Evolutionary conservation across 768 basidiomycete species (phyloP).

Genomic region (Calocera viscosa): DNA sequence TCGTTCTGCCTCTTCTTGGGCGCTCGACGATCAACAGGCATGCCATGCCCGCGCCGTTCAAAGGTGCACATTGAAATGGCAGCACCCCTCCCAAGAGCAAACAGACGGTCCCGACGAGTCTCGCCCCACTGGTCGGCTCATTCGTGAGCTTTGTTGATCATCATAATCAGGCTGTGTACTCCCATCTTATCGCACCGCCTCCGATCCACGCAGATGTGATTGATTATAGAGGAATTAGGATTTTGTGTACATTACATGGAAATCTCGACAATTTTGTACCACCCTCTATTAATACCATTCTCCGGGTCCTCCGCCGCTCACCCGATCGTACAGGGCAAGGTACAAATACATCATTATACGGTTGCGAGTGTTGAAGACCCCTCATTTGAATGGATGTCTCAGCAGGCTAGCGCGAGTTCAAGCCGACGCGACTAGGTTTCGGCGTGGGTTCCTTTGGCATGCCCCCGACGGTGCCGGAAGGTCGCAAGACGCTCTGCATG

Average conservation of each 20-base stretch:
- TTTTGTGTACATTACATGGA: not conserved
- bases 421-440: not conserved
- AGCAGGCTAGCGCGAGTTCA: not conserved
- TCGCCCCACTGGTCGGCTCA: no score
- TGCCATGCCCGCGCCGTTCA: no score
- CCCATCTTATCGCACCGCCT: not conserved
- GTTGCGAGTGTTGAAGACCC: not conserved
- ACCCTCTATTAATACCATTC: not conserved
- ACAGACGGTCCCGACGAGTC: no score
- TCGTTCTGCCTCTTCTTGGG: no score
- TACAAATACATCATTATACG: not conserved
- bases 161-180: not conserved
- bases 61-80: no score
- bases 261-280: not conserved
- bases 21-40: no score
- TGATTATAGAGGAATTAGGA: not conserved
- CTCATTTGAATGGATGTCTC: not conserved
- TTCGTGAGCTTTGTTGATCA: no score
- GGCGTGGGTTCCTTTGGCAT: slow-evolving; percentile 6
- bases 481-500: not conserved
- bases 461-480: not conserved
- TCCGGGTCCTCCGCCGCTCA: not conserved
- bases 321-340: not conserved
- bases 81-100: no score
- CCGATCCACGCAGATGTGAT: not conserved